Base-by-base conservation (phyloP, 78 protist species). In the Planoprotostelium fungivorum region DNA sequence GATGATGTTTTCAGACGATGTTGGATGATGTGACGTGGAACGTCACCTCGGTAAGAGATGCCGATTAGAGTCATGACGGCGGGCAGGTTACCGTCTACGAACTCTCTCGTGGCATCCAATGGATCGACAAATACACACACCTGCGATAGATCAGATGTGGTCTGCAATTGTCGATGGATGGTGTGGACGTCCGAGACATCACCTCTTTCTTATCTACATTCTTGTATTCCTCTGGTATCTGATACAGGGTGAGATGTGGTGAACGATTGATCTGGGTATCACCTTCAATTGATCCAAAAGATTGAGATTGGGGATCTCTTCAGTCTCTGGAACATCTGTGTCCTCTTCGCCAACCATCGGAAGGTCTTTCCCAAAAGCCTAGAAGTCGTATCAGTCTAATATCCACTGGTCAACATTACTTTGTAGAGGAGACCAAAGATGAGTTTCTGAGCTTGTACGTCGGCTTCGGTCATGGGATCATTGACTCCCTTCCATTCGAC, bases 401-500 rank as follows among this genome's bases (percentile, higher is more conserved):
- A 5, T 16, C 5, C 16, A 51, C 73, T 5, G 73, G 5, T 51
- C 73, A 51, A 51, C n/a, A 51, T 51, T 16, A 51, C 73, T 51
- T 84, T 88, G 36, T 39, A 83, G 36, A 93, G 38, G 29, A 89
- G 88, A 0, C 88, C 93, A 84, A 90, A 83, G 83, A 93, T 93
- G 87, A 90, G 93, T 87, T 93, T 73, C 51, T 93, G 95, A 28
- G 90, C 85, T 35, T 35, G 34, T n/a, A 90, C 35, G 87, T 93
- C 95, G 0, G 95, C 95, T 1, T 38, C 84, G 0, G 95, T 93
- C 87, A 93, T 87, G 83, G 95, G 95, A n/a, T 93, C 95, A 90
- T 93, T 91, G 36, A 36, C 89, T 31, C 73, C 90, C 63, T 88
- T 88, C 31, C 84, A 36, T 87, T 51, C 73, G 16, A 51, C 73